Evolutionary conservation across 192 early-diverging fungal species (phyloP).

Genomic region (Spizellomyces sp.): DNA sequence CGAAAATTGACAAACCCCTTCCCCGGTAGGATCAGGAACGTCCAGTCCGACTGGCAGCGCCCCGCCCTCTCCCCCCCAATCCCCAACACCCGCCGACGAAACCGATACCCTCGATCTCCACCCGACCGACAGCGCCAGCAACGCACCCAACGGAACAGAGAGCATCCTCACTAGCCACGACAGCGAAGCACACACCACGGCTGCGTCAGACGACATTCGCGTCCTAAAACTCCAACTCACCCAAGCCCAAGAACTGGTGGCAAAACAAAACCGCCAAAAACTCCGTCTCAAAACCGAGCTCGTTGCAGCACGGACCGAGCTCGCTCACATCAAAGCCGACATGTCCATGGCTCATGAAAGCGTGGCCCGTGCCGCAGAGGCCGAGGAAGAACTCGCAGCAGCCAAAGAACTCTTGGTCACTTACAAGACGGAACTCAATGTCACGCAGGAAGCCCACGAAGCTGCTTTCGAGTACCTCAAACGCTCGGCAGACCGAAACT

Average conservation of each 20-base stretch:
- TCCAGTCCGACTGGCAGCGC: too few relatives aligned
- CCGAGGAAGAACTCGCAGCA: slow-evolving; percentile 40
- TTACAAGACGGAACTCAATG: slow-evolving; percentile 45
- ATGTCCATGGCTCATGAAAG: slow-evolving; percentile 13
- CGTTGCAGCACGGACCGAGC: slow-evolving; percentile 36
- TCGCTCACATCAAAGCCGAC: slow-evolving; percentile 37
- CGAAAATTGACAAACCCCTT: too few relatives aligned
- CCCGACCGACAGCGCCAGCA: slow-evolving; percentile 15
- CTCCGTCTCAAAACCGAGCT: slow-evolving; percentile 49
- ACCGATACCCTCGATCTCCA: neutral
- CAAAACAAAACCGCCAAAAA: slow-evolving; percentile 45
- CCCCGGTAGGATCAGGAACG: too few relatives aligned
- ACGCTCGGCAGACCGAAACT: slow-evolving; percentile 30
- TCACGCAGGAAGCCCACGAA: slow-evolving; percentile 41
- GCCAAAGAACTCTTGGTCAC: slow-evolving; percentile 45
- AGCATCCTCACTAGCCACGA: neutral
- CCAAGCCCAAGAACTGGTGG: slow-evolving; percentile 40
- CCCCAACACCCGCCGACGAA: neutral
- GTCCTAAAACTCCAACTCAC: slow-evolving; percentile 41
- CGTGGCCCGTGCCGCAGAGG: slow-evolving; percentile 14
- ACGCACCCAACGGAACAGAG: slow-evolving; percentile 1
- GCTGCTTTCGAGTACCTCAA: slow-evolving; percentile 44
- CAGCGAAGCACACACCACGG: neutral
- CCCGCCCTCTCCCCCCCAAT: too few relatives aligned
- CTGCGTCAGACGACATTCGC: slow-evolving; percentile 9